Evolutionary conservation across 768 basidiomycete genomes (phyloP), one percentile per base, ranked within the genome.

Genomic region (Pulveroboletus sp.): DNA sequence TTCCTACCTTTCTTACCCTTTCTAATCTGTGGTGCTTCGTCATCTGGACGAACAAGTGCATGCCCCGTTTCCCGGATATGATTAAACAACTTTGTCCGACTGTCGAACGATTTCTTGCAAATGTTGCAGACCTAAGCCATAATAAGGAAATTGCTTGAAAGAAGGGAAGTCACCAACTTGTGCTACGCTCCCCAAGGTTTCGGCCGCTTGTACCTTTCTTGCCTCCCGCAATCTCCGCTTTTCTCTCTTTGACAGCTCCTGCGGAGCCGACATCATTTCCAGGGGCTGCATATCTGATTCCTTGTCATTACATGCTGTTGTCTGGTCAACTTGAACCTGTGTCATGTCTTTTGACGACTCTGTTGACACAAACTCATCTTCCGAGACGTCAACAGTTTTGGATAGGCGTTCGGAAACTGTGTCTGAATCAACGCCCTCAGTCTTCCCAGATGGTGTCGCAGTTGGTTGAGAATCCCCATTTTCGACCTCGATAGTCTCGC

Each of bases 211-310:
- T 6, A 71, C 75, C 64, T 86, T 91, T 73, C 84, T 90, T 41
- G 80, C 74, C 65, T 95, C 89, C 41, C 82, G 76, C 15, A 85
- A 84, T 43, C 83, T 77, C 41, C 94, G 73, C 67, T 85, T 91
- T 30, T 96, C 91, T 51, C 80, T 82, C 69, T 96, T 97, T 6
- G 90, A 80, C 52, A 78, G 56, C 50, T 69, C 72, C 18, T 43
- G 62, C 35, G 58, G 41, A 33, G 43, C 48, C 40, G 52, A 33
- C 14, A 18, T 42, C 3, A 1, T 28, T 28, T 50, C 51, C 5
- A 39, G 53, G 37, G 36, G 48, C 10, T 49, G 46, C 13, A 6
- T 8, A 35, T 49, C 37, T 7, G 7, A 17, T 13, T 10, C 38
- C 39, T 39, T 48, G 3, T 55, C 48, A 10, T 52, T 43, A 10